Percentiles rank a stretch among this genome's conserved stretches.
Conservation (phyloP, 2,329 filamentous ascomycete species). For the Colletotrichum tropicicola region DNA sequence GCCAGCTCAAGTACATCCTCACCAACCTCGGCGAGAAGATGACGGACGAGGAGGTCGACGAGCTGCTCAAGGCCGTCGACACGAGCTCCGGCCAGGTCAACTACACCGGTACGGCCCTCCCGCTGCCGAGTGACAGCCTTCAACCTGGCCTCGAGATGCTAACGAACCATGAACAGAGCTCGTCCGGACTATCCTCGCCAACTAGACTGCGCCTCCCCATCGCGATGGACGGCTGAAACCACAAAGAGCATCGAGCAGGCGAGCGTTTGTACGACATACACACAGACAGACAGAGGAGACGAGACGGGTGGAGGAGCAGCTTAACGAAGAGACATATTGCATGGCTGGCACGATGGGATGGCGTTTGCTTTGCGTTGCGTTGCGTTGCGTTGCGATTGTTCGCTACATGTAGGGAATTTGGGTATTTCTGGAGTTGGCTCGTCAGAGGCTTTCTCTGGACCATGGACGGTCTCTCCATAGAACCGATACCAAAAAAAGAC, state of each 20-base stretch:
- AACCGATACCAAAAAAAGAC: slow-evolving; percentile 17
- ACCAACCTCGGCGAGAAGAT: slow-evolving; percentile 99
- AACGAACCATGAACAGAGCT: slow-evolving; percentile 64
- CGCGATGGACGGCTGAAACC: neutral
- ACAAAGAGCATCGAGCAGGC: neutral
- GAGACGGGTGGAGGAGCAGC: slow-evolving; percentile 6
- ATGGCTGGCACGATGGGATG: slow-evolving; percentile 31
- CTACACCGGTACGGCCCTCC: slow-evolving; percentile 78
- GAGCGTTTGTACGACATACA: slow-evolving; percentile 11
- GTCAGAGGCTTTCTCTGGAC: slow-evolving; percentile 20
- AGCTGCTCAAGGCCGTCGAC: slow-evolving; percentile 97
- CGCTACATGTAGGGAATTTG: slow-evolving; percentile 19
- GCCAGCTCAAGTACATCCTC: slow-evolving; percentile 96
- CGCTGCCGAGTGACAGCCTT: neutral
- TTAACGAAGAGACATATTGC: slow-evolving; percentile 23
- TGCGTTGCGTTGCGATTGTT: slow-evolving; percentile 22
- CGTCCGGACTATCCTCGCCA: slow-evolving; percentile 86
- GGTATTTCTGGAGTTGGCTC: slow-evolving; percentile 23
- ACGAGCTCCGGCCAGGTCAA: slow-evolving; percentile 97
- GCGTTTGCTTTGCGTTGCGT: slow-evolving; percentile 25
- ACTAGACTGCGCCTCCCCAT: slow-evolving; percentile 56
- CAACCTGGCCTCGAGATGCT: neutral
- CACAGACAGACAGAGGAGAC: neutral
- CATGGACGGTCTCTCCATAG: neutral
- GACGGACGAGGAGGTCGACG: slow-evolving; percentile 98